These are phyloP conservation scores for Claviceps africana DNA, from an alignment of 2,329 filamentous ascomycete genomes.

Conservation along the genomic window DNA sequence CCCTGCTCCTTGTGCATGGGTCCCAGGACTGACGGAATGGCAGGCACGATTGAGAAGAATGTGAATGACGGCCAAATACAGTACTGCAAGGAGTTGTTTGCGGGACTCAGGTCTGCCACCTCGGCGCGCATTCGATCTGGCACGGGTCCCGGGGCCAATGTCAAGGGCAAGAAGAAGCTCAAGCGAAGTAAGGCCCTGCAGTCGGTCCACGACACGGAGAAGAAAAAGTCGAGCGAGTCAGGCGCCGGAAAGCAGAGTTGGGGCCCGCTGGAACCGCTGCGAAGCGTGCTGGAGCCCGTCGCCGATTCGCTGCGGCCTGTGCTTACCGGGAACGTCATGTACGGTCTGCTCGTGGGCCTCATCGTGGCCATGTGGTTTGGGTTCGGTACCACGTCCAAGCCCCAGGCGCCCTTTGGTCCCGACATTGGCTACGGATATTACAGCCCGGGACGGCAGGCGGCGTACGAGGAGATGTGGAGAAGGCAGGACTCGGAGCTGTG, in stretches of 20 bases:
- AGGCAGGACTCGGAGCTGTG: constrained; percentile 78
- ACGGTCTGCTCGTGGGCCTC: constrained; percentile 59
- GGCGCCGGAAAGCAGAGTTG: constrained; percentile 40
- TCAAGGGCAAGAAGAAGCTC: constrained; percentile 49
- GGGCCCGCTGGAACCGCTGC: constrained; percentile 71
- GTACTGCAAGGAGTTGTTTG: constrained; percentile 70
- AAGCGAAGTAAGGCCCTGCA: constrained; percentile 35
- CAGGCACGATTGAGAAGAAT: constrained; percentile 90
- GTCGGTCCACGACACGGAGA: constrained; percentile 28
- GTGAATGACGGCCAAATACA: constrained; percentile 77
- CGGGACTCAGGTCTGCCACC: constrained; percentile 59
- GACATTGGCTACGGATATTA: constrained; percentile 18
- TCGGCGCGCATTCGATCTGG: constrained; percentile 44
- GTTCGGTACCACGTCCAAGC: constrained; percentile 34
- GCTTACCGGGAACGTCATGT: constrained; percentile 62
- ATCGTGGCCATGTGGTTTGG: constrained; percentile 64
- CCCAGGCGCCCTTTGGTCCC: constrained; percentile 22
- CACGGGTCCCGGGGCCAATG: constrained; percentile 29
- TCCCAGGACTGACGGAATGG: constrained; percentile 16
- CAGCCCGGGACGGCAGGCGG: constrained; percentile 54
- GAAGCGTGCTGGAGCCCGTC: constrained; percentile 54
- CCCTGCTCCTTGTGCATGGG: not conserved
- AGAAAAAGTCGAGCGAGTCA: constrained; percentile 26
- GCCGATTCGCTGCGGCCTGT: constrained; percentile 56
- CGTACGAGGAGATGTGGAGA: constrained; percentile 89